Evolutionary conservation across 2,329 filamentous ascomycete species (phyloP).

Genomic region (Fusarium sp.): DNA sequence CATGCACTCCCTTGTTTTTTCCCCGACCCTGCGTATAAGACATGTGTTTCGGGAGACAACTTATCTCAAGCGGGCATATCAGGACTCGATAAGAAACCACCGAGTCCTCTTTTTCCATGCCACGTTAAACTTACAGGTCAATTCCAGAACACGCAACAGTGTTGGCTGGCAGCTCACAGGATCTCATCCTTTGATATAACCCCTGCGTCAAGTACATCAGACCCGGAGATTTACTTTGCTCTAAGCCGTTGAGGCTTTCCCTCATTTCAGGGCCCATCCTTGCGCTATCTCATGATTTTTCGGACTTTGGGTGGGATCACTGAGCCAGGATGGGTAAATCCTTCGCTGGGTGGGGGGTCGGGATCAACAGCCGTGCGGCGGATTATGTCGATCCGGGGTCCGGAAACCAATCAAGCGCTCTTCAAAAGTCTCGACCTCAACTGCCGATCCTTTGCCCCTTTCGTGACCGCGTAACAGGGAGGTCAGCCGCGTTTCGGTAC

Average conservation of each 20-base stretch:
- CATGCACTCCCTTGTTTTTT: neutral
- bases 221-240: neutral
- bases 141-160: neutral
- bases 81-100: neutral
- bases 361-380: slow-evolving; percentile 1
- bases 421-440: neutral
- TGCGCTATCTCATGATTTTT: neutral
- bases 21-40: neutral
- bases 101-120: neutral
- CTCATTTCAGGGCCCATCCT: neutral
- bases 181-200: neutral
- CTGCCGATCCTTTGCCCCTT: neutral
- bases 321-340: neutral
- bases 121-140: neutral
- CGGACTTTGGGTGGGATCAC: neutral
- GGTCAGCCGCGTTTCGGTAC: neutral
- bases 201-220: neutral
- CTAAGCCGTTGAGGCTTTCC: neutral
- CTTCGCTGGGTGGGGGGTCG: neutral
- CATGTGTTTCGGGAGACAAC: neutral
- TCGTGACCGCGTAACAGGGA: neutral
- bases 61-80: neutral
- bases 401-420: neutral
- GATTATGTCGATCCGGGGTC: neutral
- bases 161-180: neutral